Evolutionary conservation across 257 asterid genomes (phyloP).

Genomic region (Solanum verrucosum): DNA sequence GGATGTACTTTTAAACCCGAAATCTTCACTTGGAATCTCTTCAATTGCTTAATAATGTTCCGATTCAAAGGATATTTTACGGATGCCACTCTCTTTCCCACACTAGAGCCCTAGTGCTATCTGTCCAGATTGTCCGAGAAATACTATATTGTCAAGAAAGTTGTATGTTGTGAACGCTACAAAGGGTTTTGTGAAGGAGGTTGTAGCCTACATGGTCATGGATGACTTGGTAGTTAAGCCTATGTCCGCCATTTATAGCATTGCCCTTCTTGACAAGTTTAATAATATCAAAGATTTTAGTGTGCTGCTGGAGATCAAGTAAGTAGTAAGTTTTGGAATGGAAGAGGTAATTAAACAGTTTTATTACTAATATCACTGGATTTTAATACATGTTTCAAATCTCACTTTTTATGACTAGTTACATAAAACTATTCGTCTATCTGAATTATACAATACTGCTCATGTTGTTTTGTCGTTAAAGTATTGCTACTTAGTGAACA

Average conservation of each 20-base stretch:
- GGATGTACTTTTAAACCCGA: background rate
- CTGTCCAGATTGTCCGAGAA: background rate
- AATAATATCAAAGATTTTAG: constrained; percentile 7
- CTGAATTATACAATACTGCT: too few relatives aligned
- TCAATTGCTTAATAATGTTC: background rate
- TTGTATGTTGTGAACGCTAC: background rate
- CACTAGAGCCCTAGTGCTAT: background rate
- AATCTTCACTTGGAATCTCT: background rate
- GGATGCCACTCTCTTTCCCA: background rate
- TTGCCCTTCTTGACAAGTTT: background rate
- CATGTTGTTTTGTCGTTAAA: too few relatives aligned
- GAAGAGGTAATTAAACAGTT: constrained; percentile 9
- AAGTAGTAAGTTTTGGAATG: constrained; percentile 5
- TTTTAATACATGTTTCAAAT: too few relatives aligned
- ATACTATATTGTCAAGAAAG: background rate
- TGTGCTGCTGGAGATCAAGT: background rate
- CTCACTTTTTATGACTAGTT: too few relatives aligned
- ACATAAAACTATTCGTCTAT: background rate
- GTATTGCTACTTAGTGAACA: too few relatives aligned
- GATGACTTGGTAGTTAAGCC: constrained; percentile 19
- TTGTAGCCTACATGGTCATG: constrained; percentile 4
- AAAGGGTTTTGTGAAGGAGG: constrained; percentile 28
- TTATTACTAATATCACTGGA: background rate
- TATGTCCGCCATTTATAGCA: too few relatives aligned
- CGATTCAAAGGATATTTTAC: background rate